Evolutionary conservation across 83 land plant genomes (phyloP), one percentile per base, ranked within the genome.

Genomic region (Thuja plicata): DNA sequence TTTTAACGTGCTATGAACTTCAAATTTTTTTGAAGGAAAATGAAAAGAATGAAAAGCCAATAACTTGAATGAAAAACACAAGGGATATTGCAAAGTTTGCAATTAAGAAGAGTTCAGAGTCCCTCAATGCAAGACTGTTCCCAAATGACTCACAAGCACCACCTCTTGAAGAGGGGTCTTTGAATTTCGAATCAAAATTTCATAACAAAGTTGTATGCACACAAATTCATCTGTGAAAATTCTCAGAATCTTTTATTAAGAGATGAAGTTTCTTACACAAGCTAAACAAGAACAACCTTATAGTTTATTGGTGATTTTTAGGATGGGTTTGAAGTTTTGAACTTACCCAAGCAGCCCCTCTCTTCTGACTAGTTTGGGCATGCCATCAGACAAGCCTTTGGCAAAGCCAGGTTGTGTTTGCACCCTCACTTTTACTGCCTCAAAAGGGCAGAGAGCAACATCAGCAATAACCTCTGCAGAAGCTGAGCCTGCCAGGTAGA

Each of bases 341-440:
- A 70, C 90, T 81, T 92, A 95, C 97, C 97, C 96, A 66, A 60
- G 70, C 77, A 86, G 90, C 8, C 99, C 98, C 79, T 97, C 97
- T 48, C 95, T 83, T 50, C 85, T 88, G 41, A 95, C 86, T 70
- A 96, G 50, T 87, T 95, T 97, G 34, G 99, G 97, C 7, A 97
- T 24, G 19, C 99, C 99, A 92, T 97, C 99, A 35, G 92, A 43
- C 77, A 97, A 80, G 32, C 99, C 99, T 52, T 89, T 89, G 17
- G 97, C 99, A 90, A 93, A 97, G 9, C 97, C 96, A 21, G 99
- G 99, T 86, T 96, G 95, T 27, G 99, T 96, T 81, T 97, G 99
- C 84, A 97, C 96, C 5, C 98, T 88, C 76, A 97, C 99, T 62
- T 97, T 97, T 46, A 96, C 95, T 10, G 99, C 98, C 93, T 97